phyloP scores from a whole-genome alignment of 257 asterid species.

The Mentha longifolia region DNA sequence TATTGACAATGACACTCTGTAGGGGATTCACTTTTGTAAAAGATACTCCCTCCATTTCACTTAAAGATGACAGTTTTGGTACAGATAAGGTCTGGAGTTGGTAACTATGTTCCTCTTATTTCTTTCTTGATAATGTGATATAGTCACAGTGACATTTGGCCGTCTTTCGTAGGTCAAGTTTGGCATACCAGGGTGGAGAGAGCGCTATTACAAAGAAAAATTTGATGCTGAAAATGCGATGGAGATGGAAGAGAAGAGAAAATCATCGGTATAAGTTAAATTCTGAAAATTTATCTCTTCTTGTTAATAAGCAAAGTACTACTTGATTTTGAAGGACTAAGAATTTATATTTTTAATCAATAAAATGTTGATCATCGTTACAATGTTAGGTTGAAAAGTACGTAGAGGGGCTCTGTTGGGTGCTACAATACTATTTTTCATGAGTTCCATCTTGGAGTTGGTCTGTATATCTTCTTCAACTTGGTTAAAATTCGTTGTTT shows the following conservation, averaged over 20 bases:
- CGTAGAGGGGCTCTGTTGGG: no score
- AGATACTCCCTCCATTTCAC: no score
- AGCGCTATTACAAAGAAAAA: no score
- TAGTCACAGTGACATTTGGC: background rate
- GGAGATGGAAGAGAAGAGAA: constrained; percentile 48
- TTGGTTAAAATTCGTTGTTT: background rate
- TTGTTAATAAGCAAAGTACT: background rate
- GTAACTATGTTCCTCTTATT: background rate
- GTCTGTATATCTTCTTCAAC: constrained; percentile 34
- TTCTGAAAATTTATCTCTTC: background rate
- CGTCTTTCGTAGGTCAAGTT: constrained; percentile 45
- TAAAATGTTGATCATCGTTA: no score
- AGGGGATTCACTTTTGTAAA: no score
- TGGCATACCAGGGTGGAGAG: no score
- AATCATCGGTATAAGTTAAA: constrained; percentile 43
- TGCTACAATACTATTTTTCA: constrained; percentile 56
- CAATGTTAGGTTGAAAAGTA: constrained; percentile 48
- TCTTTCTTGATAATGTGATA: background rate
- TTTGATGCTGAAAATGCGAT: no score
- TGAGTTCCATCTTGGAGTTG: constrained; percentile 75
- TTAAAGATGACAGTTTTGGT: constrained; percentile 39
- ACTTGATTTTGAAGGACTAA: no score
- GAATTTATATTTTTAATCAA: no score
- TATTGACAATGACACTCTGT: no score
- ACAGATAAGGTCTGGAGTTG: constrained; percentile 34